phyloP scores from a whole-genome alignment of 805 yeast species.

The Candida yuanshanica region DNA sequence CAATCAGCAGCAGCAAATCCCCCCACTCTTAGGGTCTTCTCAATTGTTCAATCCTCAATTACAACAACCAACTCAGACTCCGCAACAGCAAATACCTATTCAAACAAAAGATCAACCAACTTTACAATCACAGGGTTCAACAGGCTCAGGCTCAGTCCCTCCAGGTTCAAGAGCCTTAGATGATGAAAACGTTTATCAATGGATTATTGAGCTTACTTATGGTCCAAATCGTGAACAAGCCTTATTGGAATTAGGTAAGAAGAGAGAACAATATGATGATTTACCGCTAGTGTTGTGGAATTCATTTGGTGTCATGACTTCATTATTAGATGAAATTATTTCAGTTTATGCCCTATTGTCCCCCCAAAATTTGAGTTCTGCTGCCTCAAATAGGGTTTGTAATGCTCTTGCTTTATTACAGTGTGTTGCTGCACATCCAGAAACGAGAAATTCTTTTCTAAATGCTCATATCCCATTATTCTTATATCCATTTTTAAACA shows the following conservation, averaged over 20 bases:
- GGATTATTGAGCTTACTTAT: constrained; percentile 85
- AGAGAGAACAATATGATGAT: constrained; percentile 92
- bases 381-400: constrained; percentile 90
- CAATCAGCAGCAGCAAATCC: constrained; percentile 13
- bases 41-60: constrained; percentile 6
- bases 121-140: constrained; percentile 5
- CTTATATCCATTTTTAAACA: constrained; percentile 87
- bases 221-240: constrained; percentile 95
- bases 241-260: constrained; percentile 83
- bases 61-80: constrained; percentile 9
- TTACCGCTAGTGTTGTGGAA: constrained; percentile 91
- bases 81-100: constrained; percentile 6
- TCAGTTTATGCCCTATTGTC: constrained; percentile 84
- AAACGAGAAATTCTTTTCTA: constrained; percentile 77
- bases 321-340: constrained; percentile 81
- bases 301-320: constrained; percentile 94
- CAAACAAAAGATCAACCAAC: constrained; percentile 8
- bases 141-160: constrained; percentile 8
- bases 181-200: constrained; percentile 79
- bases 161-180: constrained; percentile 42
- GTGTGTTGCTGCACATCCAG: constrained; percentile 94
- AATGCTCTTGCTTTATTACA: constrained; percentile 92
- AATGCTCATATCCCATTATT: constrained; percentile 91
- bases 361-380: constrained; percentile 79
- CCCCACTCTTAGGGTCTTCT: not conserved